Conservation (phyloP, 768 basidiomycete species). For the Clathrus columnatus region DNA sequence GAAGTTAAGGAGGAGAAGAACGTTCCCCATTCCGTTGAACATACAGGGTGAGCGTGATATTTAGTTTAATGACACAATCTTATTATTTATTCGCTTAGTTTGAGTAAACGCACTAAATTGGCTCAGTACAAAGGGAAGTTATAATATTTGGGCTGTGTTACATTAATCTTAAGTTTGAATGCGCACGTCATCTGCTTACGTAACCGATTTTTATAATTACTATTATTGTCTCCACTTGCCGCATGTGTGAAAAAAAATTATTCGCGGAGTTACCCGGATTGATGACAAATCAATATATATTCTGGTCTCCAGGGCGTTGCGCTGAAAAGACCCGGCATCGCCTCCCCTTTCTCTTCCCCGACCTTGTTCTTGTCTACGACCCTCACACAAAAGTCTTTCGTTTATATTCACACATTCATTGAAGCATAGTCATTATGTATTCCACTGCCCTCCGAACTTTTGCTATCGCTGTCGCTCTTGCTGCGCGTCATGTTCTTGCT, state of each 20-base stretch:
- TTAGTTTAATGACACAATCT: conserved; percentile 11
- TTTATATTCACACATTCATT: conserved; percentile 21
- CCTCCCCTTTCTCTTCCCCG: conserved; percentile 19
- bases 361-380: conserved; percentile 21
- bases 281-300: neutral
- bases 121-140: conserved; percentile 50
- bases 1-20: conserved; percentile 41
- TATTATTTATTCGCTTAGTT: conserved; percentile 1
- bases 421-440: conserved; percentile 49
- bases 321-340: neutral
- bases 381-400: conserved; percentile 21
- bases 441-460: conserved; percentile 68
- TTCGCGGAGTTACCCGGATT: neutral
- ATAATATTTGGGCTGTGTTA: neutral
- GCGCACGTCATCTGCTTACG: neutral
- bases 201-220: neutral
- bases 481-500: conserved; percentile 35
- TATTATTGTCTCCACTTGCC: no score
- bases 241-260: neutral
- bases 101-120: conserved; percentile 50
- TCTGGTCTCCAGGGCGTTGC: neutral
- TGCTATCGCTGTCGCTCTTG: conserved; percentile 49
- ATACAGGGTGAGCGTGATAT: conserved; percentile 64
- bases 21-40: conserved; percentile 53
- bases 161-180: neutral